phyloP scores from a whole-genome alignment of 176 grass and related monocot genomes.

The Calamus simplicifolius region DNA sequence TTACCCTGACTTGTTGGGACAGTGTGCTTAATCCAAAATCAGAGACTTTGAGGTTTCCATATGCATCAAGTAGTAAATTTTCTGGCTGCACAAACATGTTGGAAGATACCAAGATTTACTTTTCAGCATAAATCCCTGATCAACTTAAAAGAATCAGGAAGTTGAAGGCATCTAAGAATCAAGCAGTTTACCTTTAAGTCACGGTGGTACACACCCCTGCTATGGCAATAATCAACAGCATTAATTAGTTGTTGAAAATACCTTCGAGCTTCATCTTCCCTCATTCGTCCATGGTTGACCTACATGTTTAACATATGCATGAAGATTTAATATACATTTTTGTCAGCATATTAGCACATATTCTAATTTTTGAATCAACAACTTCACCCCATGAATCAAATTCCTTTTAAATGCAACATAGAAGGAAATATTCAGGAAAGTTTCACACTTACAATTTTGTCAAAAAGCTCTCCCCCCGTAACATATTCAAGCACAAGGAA shows the following conservation, averaged over 20 bases:
- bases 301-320: conserved; percentile 7
- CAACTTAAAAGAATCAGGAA: background rate
- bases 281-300: conserved; percentile 89
- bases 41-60: conserved; percentile 89
- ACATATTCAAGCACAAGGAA: conserved; percentile 92
- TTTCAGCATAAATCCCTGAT: conserved; percentile 4
- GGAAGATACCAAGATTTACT: conserved; percentile 23
- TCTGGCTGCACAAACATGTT: conserved; percentile 54
- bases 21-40: conserved; percentile 97
- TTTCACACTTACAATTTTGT: conserved; percentile 77
- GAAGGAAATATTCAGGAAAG: conserved; percentile 2
- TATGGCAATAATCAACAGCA: conserved; percentile 95
- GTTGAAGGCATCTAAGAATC: background rate
- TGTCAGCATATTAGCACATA: no score
- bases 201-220: conserved; percentile 93
- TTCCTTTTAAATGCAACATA: conserved; percentile 12
- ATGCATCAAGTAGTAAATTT: conserved; percentile 81
- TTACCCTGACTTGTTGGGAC: conserved; percentile 90
- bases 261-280: conserved; percentile 82
- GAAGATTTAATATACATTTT: no score
- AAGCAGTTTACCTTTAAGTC: conserved; percentile 70
- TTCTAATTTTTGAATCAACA: no score
- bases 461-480: conserved; percentile 97
- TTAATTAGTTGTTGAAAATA: conserved; percentile 96
- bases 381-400: background rate